These are phyloP conservation scores for Carpinus fangiana DNA, from an alignment of 306 rosid genomes.

Conservation along the genomic window DNA sequence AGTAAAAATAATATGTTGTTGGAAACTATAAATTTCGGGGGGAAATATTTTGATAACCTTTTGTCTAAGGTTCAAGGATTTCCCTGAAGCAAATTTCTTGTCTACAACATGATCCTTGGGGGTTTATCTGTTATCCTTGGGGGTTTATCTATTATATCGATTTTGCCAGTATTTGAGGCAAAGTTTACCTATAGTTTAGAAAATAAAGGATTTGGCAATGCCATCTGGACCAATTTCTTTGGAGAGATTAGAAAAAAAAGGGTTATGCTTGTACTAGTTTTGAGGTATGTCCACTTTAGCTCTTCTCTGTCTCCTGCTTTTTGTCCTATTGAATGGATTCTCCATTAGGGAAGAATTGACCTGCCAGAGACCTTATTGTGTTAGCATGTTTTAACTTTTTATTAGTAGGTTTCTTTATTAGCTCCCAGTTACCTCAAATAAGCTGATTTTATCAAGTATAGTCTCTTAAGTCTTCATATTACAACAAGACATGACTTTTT, in stretches of 20 bases:
- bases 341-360: background rate
- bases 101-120: background rate
- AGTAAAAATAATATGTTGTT: slow-evolving; percentile 14
- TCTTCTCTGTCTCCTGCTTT: background rate
- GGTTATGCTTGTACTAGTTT: background rate
- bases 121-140: background rate
- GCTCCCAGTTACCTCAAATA: background rate
- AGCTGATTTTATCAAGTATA: background rate
- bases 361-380: background rate
- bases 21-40: background rate
- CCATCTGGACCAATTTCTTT: background rate
- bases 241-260: background rate
- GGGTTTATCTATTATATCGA: background rate
- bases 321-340: background rate
- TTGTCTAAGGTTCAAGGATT: background rate
- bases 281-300: background rate
- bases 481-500: background rate
- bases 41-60: background rate
- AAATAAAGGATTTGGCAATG: background rate
- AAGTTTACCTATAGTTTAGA: background rate
- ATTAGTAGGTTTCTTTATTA: background rate
- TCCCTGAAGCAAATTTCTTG: background rate
- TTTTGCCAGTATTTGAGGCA: background rate
- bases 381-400: background rate
- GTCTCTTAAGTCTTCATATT: background rate